phyloP scores from a whole-genome alignment of 225 moss, liverwort and hornwort genomes.

The Pseudisothecium myosuroides region DNA sequence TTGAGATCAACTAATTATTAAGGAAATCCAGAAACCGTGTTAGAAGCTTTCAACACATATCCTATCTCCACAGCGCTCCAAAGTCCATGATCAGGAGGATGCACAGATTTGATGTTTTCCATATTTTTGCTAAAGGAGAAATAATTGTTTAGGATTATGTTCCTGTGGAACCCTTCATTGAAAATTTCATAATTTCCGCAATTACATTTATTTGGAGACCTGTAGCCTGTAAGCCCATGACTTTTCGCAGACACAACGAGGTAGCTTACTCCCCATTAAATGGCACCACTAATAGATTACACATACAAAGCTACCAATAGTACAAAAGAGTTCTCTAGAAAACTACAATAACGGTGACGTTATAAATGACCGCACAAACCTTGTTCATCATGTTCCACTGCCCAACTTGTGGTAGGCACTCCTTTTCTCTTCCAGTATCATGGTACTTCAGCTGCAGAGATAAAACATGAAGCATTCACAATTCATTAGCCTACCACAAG shows the following conservation, averaged over 20 bases:
- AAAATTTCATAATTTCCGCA: background rate
- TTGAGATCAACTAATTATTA: too few species aligned
- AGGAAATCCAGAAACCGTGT: background rate
- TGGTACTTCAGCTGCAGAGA: slow-evolving; percentile 80
- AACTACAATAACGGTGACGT: too few species aligned
- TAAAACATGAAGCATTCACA: background rate
- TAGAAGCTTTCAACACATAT: accelerated
- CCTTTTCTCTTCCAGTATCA: slow-evolving; percentile 83
- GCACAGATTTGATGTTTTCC: too few species aligned
- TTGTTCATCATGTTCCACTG: slow-evolving; percentile 99
- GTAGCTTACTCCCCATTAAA: background rate
- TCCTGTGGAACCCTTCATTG: too few species aligned
- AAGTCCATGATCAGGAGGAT: background rate
- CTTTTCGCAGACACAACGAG: background rate
- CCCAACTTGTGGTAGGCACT: slow-evolving; percentile 87
- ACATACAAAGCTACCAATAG: too few species aligned
- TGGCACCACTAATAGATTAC: background rate
- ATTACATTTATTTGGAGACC: background rate
- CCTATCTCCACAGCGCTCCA: background rate
- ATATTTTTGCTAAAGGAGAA: too few species aligned
- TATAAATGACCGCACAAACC: background rate
- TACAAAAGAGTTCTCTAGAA: background rate
- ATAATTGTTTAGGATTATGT: too few species aligned
- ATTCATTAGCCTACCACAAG: background rate
- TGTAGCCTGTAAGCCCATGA: background rate